phyloP scores from a whole-genome alignment of 2,329 filamentous ascomycete species.

The Laburnicola sp. region DNA sequence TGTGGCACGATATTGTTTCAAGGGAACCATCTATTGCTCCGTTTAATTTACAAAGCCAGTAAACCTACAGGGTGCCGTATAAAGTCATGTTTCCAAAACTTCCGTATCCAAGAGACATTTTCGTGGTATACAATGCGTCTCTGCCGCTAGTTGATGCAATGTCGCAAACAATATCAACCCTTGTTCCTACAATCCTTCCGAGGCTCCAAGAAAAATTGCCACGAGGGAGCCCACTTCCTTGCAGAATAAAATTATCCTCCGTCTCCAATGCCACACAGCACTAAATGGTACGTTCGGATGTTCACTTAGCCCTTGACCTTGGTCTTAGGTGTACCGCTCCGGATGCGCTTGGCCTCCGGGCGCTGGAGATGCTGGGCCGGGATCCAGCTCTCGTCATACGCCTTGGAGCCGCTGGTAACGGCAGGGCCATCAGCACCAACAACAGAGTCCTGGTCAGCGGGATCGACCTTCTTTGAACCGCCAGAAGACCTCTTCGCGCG shows the following conservation, averaged over 20 bases:
- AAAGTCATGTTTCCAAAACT: slow-evolving; percentile 11
- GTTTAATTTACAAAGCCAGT: slow-evolving; percentile 23
- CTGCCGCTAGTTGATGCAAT: background rate
- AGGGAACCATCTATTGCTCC: slow-evolving; percentile 10
- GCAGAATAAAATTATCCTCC: background rate
- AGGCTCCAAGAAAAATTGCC: too few relatives aligned
- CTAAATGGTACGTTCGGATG: background rate
- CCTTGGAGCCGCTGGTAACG: slow-evolving; percentile 69
- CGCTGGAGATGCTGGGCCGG: slow-evolving; percentile 86
- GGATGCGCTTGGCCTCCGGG: slow-evolving; percentile 68
- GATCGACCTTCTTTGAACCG: slow-evolving; percentile 69
- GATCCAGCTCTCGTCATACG: slow-evolving; percentile 93
- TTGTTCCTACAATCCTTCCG: too few relatives aligned
- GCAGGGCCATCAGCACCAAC: slow-evolving; percentile 72
- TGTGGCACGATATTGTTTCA: background rate
- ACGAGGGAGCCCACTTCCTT: too few relatives aligned
- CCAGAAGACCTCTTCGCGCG: slow-evolving; percentile 63
- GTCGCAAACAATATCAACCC: too few relatives aligned
- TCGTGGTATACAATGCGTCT: background rate
- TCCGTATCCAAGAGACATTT: too few relatives aligned
- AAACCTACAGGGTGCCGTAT: slow-evolving; percentile 18
- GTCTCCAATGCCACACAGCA: background rate
- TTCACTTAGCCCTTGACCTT: slow-evolving; percentile 38
- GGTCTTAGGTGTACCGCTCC: slow-evolving; percentile 50
- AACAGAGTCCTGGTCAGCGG: slow-evolving; percentile 60